These are phyloP conservation scores for Stentor coeruleus DNA, from an alignment of 73 alveolate species.

Conservation along the genomic window DNA sequence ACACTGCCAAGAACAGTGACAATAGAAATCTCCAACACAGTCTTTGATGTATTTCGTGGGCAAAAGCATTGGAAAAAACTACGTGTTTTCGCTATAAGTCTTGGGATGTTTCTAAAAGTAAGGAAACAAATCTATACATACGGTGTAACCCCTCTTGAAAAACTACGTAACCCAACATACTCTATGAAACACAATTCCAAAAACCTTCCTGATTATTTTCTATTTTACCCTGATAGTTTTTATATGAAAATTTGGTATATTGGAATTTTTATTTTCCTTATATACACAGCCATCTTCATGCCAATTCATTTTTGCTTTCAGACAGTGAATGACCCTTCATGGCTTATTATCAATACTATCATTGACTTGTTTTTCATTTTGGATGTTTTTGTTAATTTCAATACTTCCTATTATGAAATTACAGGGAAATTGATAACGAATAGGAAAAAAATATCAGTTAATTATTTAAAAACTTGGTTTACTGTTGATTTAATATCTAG, in stretches of 20 bases:
- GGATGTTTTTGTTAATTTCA: slow-evolving; percentile 39
- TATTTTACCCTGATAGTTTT: background rate
- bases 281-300: background rate
- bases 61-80: background rate
- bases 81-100: background rate
- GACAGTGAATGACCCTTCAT: background rate
- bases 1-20: no score
- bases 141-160: background rate
- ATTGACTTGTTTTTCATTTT: slow-evolving; percentile 44
- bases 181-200: background rate
- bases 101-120: background rate
- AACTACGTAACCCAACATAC: background rate
- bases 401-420: slow-evolving; percentile 45
- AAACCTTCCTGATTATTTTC: background rate
- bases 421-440: slow-evolving; percentile 28
- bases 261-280: no score
- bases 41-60: no score
- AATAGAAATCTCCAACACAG: no score
- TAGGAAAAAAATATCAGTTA: slow-evolving; percentile 30
- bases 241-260: background rate
- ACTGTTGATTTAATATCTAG: slow-evolving; percentile 37
- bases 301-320: background rate
- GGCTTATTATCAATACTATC: background rate
- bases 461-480: slow-evolving; percentile 48
- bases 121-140: background rate